Conservation (phyloP, 2,329 filamentous ascomycete species). For the Reticulascus tulasneorum region DNA sequence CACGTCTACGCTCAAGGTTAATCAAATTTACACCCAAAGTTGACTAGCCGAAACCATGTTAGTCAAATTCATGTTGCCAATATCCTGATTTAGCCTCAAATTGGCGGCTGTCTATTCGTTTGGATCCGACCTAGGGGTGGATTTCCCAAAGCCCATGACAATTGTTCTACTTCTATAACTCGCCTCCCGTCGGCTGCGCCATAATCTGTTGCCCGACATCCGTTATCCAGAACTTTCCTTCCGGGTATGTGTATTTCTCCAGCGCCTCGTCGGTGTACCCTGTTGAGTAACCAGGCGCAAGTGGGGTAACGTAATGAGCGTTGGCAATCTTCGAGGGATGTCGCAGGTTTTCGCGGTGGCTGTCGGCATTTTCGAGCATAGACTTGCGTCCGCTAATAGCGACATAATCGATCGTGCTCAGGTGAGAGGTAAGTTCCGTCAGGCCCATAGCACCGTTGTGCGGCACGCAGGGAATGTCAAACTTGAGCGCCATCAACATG, state of each 20-base stretch:
- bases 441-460: conserved; percentile 17
- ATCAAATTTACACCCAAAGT: too few relatives aligned
- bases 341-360: conserved; percentile 22
- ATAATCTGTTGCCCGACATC: conserved; percentile 25
- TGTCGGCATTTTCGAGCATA: conserved; percentile 20
- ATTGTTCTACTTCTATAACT: conserved; percentile 14
- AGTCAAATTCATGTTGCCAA: too few relatives aligned
- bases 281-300: conserved; percentile 22
- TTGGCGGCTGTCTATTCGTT: too few relatives aligned
- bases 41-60: too few relatives aligned
- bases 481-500: conserved; percentile 16
- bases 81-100: too few relatives aligned
- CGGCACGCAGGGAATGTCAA: conserved; percentile 16
- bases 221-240: conserved; percentile 25
- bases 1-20: too few relatives aligned
- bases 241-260: conserved; percentile 24
- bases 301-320: conserved; percentile 21
- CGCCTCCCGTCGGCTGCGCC: conserved; percentile 24
- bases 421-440: conserved; percentile 15
- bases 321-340: conserved; percentile 21
- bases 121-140: too few relatives aligned
- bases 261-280: conserved; percentile 24
- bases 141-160: too few relatives aligned
- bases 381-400: conserved; percentile 20
- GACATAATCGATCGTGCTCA: conserved; percentile 19